Conservation (phyloP, 371 early-diverging fungal species). For the Actinomortierella wolfii region DNA sequence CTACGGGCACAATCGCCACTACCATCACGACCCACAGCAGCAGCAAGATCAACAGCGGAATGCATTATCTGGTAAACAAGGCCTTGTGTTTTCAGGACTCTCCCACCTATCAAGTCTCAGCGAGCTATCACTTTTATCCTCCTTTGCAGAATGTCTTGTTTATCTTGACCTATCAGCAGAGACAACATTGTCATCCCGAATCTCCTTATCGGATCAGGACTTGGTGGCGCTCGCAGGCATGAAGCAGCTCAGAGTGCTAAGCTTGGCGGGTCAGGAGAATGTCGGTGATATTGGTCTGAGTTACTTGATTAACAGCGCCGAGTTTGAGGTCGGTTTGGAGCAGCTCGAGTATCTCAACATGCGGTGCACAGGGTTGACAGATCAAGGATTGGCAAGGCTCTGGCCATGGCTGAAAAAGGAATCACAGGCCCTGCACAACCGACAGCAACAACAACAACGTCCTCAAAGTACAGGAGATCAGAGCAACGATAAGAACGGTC, state of each 20-base stretch:
- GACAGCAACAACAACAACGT: not conserved
- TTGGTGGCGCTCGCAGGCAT: slow-evolving; percentile 4
- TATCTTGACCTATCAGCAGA: slow-evolving; percentile 30
- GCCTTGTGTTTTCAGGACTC: slow-evolving; percentile 33
- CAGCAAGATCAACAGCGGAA: too few relatives aligned
- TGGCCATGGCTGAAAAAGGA: not conserved
- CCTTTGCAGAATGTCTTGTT: slow-evolving; percentile 31
- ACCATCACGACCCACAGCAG: too few relatives aligned
- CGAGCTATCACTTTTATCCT: slow-evolving; percentile 19
- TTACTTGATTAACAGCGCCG: slow-evolving; percentile 29
- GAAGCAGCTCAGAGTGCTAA: slow-evolving; percentile 22
- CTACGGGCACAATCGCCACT: slow-evolving; percentile 15
- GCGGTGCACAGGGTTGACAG: slow-evolving; percentile 20
- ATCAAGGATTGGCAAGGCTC: slow-evolving; percentile 15
- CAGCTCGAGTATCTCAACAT: slow-evolving; percentile 29
- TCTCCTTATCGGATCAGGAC: slow-evolving; percentile 2
- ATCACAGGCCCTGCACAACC: not conserved
- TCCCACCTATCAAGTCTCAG: slow-evolving; percentile 12
- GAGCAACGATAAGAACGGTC: not conserved
- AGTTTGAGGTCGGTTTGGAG: slow-evolving; percentile 22
- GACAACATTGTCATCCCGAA: not conserved
- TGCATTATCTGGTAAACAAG: slow-evolving; percentile 1
- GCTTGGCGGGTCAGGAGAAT: slow-evolving; percentile 10
- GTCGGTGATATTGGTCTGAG: slow-evolving; percentile 36
- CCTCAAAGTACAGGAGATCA: too few relatives aligned